Conservation (phyloP, 129 eudicot genomes). For the Artemisia annua region DNA sequence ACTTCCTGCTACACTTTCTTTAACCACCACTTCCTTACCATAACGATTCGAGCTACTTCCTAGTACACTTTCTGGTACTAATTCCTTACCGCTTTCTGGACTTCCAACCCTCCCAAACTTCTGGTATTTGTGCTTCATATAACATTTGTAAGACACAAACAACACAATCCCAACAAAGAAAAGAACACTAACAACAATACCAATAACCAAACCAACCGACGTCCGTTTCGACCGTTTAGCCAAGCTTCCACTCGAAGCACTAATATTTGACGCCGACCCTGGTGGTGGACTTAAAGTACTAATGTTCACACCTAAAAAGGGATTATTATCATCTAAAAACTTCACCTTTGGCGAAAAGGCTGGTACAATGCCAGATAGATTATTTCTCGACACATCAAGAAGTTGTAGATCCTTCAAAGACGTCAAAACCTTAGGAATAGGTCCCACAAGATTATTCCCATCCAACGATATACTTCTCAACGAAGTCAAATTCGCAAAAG, state of each 20-base stretch:
- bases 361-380: neutral
- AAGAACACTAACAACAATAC: slow-evolving; percentile 13
- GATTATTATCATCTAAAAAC: slow-evolving; percentile 10
- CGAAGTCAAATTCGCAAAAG: slow-evolving; percentile 15
- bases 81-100: slow-evolving; percentile 2
- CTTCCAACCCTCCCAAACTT: slow-evolving; percentile 22
- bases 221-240: neutral
- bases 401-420: slow-evolving; percentile 8
- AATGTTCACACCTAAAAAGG: slow-evolving; percentile 4
- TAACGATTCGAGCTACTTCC: too few relatives aligned
- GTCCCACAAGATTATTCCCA: slow-evolving; percentile 8
- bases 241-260: neutral
- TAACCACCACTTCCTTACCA: too few relatives aligned
- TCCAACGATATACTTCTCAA: slow-evolving; percentile 1
- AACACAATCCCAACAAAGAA: slow-evolving; percentile 1
- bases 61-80: too few relatives aligned
- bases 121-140: slow-evolving; percentile 14
- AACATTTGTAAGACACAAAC: slow-evolving; percentile 16
- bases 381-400: slow-evolving; percentile 12
- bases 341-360: slow-evolving; percentile 5
- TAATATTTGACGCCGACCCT: neutral
- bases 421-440: slow-evolving; percentile 11
- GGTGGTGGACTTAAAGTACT: neutral
- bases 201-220: neutral
- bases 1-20: too few relatives aligned